Evolutionary conservation across 1,284 basidiomycete genomes (phyloP), one percentile per base, ranked within the genome.

Genomic region (Somion occarium): DNA sequence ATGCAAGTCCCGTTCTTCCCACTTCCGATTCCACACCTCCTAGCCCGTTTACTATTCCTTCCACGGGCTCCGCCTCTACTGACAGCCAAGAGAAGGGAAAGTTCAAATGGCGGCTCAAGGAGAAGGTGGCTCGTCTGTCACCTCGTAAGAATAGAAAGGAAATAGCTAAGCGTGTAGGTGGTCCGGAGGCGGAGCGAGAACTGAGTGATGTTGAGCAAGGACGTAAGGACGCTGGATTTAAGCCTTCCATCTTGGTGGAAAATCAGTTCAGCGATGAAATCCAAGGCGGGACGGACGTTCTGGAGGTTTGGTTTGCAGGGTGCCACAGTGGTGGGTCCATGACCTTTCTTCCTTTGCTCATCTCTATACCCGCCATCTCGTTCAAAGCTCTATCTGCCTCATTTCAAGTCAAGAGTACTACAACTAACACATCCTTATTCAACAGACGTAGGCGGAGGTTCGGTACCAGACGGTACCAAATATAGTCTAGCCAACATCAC

Each of bases 391-490:
- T n/a, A 37, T n/a, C 13, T 20, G 9, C 22, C 5, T 18, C 23
- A 5, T 24, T 24, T 3, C n/a, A 38, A n/a, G 13, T 37, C 2
- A 3, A 18, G 0, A 24, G 11, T 20, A 38, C 42, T n/a, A 18
- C 12, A 41, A 20, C 25, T 48, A 13, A 48, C 22, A 19, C 20
- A 12, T n/a, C 15, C 42, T 45, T 24, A 42, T 2, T n/a, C 23
- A 1, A 44, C 52, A 88, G 87, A 90, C 59, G 70, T 90, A 27
- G 87, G 88, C 7, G 87, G 87, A 20, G 83, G 86, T 18, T 65
- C 70, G 2, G 79, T 79, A 1, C 37, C 55, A 0, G 77, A 87
- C 56, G 61, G 61, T 3, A 69, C 69, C 2, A 22, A 57, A 9
- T 62, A 74, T 49, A 68, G 66, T 24, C 73, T 90, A 4, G 68